A percentile compares a stretch with the other conserved stretches of the same genome.
phyloP scores from a whole-genome alignment of 2,329 filamentous ascomycete species.

The Sporothrix euskadiensis region DNA sequence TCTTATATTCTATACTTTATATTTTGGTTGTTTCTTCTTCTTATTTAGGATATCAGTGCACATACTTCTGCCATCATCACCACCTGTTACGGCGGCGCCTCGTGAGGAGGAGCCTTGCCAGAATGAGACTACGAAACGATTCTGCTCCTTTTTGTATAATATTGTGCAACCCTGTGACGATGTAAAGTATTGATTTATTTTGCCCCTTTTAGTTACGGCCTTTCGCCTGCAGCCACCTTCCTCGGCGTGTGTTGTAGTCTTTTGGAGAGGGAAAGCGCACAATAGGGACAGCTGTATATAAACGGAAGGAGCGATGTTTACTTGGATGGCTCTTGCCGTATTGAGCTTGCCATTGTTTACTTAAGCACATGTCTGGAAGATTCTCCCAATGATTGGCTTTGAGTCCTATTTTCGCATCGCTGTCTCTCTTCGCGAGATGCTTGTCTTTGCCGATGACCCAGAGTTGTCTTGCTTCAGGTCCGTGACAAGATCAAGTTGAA shows the following conservation, averaged over 20 bases:
- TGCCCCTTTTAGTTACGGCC: background rate
- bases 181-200: background rate
- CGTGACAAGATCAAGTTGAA: background rate
- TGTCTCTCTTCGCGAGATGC: background rate
- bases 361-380: background rate
- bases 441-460: background rate
- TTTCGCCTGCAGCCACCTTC: background rate
- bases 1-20: background rate
- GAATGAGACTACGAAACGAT: background rate
- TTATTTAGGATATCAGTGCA: slow-evolving; percentile 5
- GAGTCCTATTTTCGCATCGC: background rate
- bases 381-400: background rate
- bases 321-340: background rate
- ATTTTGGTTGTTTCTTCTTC: background rate
- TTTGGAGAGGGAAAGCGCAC: background rate
- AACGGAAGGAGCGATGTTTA: slow-evolving; percentile 7
- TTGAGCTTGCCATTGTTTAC: background rate
- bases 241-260: no score
- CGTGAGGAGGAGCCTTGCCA: background rate
- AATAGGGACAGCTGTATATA: background rate
- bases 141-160: background rate
- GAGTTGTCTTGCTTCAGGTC: background rate
- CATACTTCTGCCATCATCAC: background rate
- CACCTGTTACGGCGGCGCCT: background rate
- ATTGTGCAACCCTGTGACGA: background rate